A percentile compares a stretch with the other conserved stretches of the same genome.
phyloP scores from a whole-genome alignment of 345 rosid species.

The Pugionium dolabratum region DNA sequence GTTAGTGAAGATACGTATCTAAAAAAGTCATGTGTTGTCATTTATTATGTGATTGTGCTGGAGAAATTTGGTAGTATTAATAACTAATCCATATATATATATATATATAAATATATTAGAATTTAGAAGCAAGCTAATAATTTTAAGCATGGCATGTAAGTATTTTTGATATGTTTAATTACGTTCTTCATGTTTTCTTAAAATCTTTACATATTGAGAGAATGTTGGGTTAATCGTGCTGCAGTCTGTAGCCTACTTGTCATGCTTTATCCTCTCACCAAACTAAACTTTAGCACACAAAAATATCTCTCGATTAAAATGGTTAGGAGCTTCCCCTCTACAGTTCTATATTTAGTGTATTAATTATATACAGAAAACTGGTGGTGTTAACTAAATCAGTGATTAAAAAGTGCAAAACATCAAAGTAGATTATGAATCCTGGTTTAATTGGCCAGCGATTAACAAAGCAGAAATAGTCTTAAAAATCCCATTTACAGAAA shows the following conservation, averaged over 20 bases:
- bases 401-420: not conserved
- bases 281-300: not conserved
- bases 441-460: not conserved
- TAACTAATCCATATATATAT: too few species aligned
- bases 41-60: too few species aligned
- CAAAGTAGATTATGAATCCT: not conserved
- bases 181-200: too few species aligned
- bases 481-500: not conserved
- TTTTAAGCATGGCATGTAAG: too few species aligned
- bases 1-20: too few species aligned
- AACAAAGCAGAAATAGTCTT: conserved; percentile 1
- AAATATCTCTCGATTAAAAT: not conserved
- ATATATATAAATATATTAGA: too few species aligned
- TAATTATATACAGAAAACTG: too few species aligned
- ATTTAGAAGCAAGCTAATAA: too few species aligned
- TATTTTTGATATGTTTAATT: too few species aligned
- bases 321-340: not conserved
- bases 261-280: not conserved
- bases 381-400: not conserved
- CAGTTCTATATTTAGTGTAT: not conserved
- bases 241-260: not conserved
- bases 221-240: not conserved
- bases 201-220: too few species aligned
- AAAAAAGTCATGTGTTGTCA: too few species aligned
- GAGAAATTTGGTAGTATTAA: too few species aligned